Evolutionary conservation across 768 basidiomycete species (phyloP), one percentile per base, ranked within the genome.

Genomic region (Hericium alpestre): DNA sequence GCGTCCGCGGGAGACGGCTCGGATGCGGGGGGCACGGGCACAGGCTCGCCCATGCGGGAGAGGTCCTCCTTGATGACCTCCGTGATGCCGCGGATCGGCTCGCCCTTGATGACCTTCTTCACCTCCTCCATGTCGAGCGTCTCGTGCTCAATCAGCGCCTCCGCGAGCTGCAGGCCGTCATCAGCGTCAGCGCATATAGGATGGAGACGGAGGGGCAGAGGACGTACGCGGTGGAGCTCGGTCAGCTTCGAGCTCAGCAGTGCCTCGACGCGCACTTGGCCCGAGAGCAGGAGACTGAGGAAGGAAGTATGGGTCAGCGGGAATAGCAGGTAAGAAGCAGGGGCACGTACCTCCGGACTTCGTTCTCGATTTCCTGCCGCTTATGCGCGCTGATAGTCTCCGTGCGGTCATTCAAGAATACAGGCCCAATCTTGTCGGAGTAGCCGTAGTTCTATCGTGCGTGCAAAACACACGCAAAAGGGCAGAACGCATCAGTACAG

Each of bases 141-240:
- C 74, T 99, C 95, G 71, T 95, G 87, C 69, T 97, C 93, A 12
- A 99, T 87, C 57, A 99, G 74, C 10, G 95, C 95, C 55, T 80
- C 79, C 1, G 95, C 94, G 41, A 98, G 82, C 92, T 93, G 61
- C 27, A 51, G 37, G 56, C 39, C 57, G 20, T 12, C 9, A 37
- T 0, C 1, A 39, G n/a, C 2, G 15, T 39, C 20, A 20, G 54
- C n/a, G 18, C 15, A 22, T 3, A 20, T 13, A 22, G n/a, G 7
- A 40, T 15, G 39, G 15, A 15, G 53, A 38, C 39, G 20, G 27
- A 38, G 15, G 23, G 18, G 18, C 11, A 18, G 53, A 50, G 63
- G 57, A 66, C 78, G 53, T 70, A 87, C 87, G 71, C 74, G 77
- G 70, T 93, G 87, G 46, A 95, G 72, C 65, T 94, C 90, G 20